phyloP scores from a whole-genome alignment of 2,329 filamentous ascomycete genomes.

The Ophiostoma ips region DNA sequence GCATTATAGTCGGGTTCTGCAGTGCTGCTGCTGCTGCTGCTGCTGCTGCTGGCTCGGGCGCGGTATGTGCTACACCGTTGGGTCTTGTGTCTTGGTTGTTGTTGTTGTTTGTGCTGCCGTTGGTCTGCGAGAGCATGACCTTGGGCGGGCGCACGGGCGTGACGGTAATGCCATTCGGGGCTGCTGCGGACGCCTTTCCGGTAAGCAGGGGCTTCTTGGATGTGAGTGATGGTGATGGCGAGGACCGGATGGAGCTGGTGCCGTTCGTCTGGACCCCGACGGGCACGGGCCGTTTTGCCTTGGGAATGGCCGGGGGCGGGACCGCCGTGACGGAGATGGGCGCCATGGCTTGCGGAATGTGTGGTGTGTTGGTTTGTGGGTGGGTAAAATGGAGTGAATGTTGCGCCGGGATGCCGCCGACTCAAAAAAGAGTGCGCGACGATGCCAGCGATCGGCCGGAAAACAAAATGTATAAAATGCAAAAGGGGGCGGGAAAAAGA shows the following conservation, averaged over 20 bases:
- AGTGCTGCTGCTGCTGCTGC: no score
- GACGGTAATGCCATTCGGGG: slow-evolving; percentile 29
- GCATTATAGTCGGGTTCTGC: no score
- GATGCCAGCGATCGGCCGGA: no score
- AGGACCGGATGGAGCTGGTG: slow-evolving; percentile 40
- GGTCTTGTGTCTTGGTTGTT: neutral
- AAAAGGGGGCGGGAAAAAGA: neutral
- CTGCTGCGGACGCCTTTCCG: slow-evolving; percentile 28
- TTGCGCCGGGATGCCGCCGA: neutral
- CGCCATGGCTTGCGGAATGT: slow-evolving; percentile 29
- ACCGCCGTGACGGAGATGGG: slow-evolving; percentile 35
- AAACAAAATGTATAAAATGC: neutral
- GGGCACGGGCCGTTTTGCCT: slow-evolving; percentile 55
- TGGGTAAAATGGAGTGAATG: no score
- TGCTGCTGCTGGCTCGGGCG: no score
- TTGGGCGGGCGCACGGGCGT: slow-evolving; percentile 36
- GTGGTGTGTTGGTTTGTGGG: no score
- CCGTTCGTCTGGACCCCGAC: slow-evolving; percentile 55
- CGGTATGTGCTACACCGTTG: slow-evolving; percentile 16
- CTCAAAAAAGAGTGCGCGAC: neutral
- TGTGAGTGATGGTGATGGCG: slow-evolving; percentile 43
- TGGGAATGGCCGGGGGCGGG: slow-evolving; percentile 32
- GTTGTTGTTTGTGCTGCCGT: slow-evolving; percentile 24
- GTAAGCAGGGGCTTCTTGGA: slow-evolving; percentile 36
- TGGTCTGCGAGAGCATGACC: slow-evolving; percentile 26